A percentile compares a stretch with the other conserved stretches of the same genome.
Evolutionary conservation across 305 asterid genomes (phyloP).

Genomic region (Fraxinus nigra): DNA sequence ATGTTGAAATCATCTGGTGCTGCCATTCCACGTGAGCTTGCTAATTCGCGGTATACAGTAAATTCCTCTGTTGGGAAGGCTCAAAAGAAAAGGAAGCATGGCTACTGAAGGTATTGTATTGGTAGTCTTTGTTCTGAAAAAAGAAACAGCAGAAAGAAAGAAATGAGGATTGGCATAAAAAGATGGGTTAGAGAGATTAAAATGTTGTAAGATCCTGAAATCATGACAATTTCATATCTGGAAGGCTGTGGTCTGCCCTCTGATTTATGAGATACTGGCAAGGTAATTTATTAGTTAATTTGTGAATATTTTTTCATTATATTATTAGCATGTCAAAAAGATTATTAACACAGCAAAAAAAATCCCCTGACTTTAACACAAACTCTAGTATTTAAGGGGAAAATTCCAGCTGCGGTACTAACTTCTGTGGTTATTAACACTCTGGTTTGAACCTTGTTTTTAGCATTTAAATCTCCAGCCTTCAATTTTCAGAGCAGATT

Average conservation of each 20-base stretch:
- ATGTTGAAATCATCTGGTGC: constrained; percentile 67
- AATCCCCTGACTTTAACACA: background rate
- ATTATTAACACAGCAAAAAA: background rate
- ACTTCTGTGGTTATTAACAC: background rate
- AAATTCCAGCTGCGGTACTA: background rate
- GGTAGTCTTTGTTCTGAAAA: background rate
- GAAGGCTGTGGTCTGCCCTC: background rate
- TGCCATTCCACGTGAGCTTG: constrained; percentile 73
- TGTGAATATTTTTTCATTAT: background rate
- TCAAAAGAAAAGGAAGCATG: constrained; percentile 64
- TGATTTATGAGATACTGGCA: background rate
- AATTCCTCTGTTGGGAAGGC: constrained; percentile 36
- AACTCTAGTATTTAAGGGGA: background rate
- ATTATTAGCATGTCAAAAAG: background rate
- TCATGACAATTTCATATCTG: background rate
- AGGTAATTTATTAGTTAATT: background rate
- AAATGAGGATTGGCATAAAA: background rate
- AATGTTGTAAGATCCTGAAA: background rate
- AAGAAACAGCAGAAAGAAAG: background rate
- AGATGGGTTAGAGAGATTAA: background rate
- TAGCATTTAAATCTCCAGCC: background rate
- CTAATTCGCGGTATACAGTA: constrained; percentile 42
- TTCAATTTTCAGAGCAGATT: background rate
- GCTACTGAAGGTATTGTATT: constrained; percentile 28
- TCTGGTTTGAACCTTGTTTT: background rate